A percentile compares a stretch with the other conserved stretches of the same genome.
Conservation (phyloP, 179 eudicot genomes). For the Camellia oleifera region DNA sequence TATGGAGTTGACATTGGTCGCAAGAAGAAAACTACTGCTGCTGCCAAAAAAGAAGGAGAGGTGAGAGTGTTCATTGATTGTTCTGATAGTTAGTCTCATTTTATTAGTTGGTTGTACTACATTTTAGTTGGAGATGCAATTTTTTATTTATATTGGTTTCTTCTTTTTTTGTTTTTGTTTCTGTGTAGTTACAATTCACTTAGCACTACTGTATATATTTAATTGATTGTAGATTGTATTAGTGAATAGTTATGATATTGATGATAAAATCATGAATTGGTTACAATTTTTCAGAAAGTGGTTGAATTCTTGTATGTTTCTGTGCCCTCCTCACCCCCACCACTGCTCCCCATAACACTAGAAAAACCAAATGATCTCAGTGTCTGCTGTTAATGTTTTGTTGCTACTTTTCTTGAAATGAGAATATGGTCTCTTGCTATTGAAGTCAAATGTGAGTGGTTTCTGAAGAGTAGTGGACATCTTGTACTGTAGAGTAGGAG, state of each 20-base stretch:
- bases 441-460: not conserved
- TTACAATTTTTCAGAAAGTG: not conserved
- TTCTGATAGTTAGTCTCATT: not conserved
- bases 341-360: not conserved
- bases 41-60: conserved; percentile 41
- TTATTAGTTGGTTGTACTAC: not conserved
- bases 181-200: not conserved
- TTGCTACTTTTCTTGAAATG: not conserved
- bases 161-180: not conserved
- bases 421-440: not conserved
- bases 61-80: conserved; percentile 14
- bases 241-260: not conserved
- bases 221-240: not conserved
- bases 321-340: not conserved
- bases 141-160: not conserved
- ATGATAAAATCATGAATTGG: not conserved
- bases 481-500: not conserved
- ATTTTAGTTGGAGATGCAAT: not conserved
- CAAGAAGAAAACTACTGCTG: conserved; percentile 31
- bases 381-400: not conserved
- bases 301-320: not conserved
- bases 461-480: not conserved
- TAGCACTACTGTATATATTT: no score
- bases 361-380: not conserved
- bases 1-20: conserved; percentile 44